Base-by-base conservation (phyloP, 495 filamentous ascomycete genomes). In the Thermothielavioides terrestris region DNA sequence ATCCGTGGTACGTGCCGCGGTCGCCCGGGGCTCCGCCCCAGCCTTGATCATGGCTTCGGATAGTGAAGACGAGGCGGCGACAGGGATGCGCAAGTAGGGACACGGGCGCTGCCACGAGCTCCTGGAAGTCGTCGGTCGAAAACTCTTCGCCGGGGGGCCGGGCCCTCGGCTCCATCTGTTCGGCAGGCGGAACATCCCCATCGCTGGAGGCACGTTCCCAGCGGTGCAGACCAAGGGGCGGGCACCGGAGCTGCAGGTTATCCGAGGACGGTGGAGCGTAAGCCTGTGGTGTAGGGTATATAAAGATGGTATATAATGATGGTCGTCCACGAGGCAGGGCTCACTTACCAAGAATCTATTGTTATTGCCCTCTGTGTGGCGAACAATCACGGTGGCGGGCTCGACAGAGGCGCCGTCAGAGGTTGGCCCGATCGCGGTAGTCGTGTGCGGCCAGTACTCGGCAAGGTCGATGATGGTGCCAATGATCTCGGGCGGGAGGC, bases 31-130 rank as follows among this genome's bases (percentile, higher is more conserved):
- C 55, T 4, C 69, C 65, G 35, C 73, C 73, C 68, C 70, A 83
- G 2, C 85, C 86, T 57, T 90, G 86, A 53, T 89, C 86, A 39
- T 75, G 73, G 39, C 78, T 81, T 3, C 62, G 60, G 41, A 85
- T 77, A 1, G 69, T 78, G 50, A 89, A 89, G 4, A 84, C 68
- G n/a, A 91, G 62, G 53, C 75, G 75, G 36, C 77, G 70, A 36
- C 65, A 73, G 6, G 76, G 76, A 27, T 70, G 63, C n/a, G 60
- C 56, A 20, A 71, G 57, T 8, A 61, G 54, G 0, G 64, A 45
- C 3, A 53, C 34, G 9, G 65, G 59, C 2, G 64, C 57, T 17
- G 60, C 58, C 30, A 62, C 54, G n/a, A 66, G 53, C 2, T 48
- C 20, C 39, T 68, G 54, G 30, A 71, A 65, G 20, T 57, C 54